Evolutionary conservation across 352 stramenopile genomes (phyloP), one percentile per base, ranked within the genome.

Genomic region (Phytophthora palmivora): DNA sequence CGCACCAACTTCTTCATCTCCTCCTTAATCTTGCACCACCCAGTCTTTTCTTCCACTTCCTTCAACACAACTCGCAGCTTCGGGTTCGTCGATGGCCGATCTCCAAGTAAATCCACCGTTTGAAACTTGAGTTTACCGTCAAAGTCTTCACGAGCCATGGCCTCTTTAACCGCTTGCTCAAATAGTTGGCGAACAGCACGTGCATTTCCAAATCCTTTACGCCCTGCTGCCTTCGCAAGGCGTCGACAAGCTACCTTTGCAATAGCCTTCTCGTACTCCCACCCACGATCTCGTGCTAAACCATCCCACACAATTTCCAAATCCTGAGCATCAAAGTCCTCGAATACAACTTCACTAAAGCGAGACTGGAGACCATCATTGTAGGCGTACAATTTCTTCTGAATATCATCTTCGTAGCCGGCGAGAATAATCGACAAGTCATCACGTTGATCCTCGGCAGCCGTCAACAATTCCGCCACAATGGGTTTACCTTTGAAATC

Each of bases 331-430:
- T 94, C 86, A 63, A 97, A 98, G 74, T 98, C 92, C 6, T 97
- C 84, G 73, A 98, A 98, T 16, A 66, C 45, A 15, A 98, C 78
- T 41, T 90, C 79, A 14, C 63, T 72, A 53, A 98, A 98, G 6
- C 94, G 81, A 44, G 82, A 97, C 6, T 63, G 67, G 1, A 98
- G 70, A 8, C 94, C 94, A 51, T 91, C 76, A 56, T 97, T 98
- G 63, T 92, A 95, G 14, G 87, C 76, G 68, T 98, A 97, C 38
- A 98, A 63, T 42, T 97, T 97, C 33, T 97, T 82, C 51, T 98
- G 74, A 38, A 98, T 96, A 38, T 98, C 90, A 43, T 98, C 89
- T 71, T 97, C 78, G 64, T 98, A 98, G 12, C 92, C 92, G 28
- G 92, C 91, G 21, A 98, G 65, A 47, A 98, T 97, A 33, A 98